A percentile compares a stretch with the other conserved stretches of the same genome.
These are phyloP conservation scores for Eucalyptus paniculata DNA, from an alignment of 345 rosid genomes.

Conservation along the genomic window DNA sequence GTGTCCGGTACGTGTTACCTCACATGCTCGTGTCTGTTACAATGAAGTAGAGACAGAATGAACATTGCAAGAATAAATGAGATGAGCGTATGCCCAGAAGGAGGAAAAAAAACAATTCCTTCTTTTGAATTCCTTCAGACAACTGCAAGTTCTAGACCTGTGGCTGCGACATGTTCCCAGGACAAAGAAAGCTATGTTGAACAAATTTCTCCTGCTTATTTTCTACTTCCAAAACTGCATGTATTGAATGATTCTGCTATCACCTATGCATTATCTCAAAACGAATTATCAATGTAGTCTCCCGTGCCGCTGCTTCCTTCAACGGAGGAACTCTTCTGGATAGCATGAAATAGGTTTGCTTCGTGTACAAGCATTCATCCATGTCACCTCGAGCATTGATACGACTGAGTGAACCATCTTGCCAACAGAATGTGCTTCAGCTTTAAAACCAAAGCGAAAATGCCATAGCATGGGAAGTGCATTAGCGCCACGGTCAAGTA, in stretches of 20 bases:
- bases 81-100: not conserved
- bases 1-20: not conserved
- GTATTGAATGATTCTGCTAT: not conserved
- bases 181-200: not conserved
- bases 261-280: not conserved
- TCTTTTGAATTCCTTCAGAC: not conserved
- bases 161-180: not conserved
- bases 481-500: conserved; percentile 67
- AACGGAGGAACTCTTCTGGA: not conserved
- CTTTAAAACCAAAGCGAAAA: conserved; percentile 49
- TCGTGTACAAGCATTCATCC: not conserved
- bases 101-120: not conserved
- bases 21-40: not conserved
- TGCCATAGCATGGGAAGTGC: conserved; percentile 84
- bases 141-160: not conserved
- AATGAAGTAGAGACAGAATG: not conserved
- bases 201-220: not conserved
- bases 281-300: not conserved
- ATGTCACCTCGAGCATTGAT: conserved; percentile 24
- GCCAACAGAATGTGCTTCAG: conserved; percentile 47
- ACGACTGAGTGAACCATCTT: conserved; percentile 67
- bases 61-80: not conserved
- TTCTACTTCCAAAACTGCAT: not conserved
- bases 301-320: not conserved
- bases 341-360: not conserved